Evolutionary conservation across 768 basidiomycete species (phyloP).

Genomic region (Mycena amicta): DNA sequence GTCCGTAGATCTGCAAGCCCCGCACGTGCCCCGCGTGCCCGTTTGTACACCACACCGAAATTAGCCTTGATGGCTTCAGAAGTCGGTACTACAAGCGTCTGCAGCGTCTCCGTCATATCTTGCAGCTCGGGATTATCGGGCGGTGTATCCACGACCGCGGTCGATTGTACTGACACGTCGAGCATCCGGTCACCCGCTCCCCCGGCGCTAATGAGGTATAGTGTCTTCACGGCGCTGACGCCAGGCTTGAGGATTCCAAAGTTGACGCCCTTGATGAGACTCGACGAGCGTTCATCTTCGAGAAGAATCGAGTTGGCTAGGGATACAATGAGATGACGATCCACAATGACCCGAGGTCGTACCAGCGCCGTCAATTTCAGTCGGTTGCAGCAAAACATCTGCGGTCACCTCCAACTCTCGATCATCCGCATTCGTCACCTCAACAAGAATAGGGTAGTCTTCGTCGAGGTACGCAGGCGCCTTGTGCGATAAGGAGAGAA

Average conservation of each 20-base stretch:
- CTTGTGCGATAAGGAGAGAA: constrained; percentile 57
- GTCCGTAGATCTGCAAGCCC: constrained; percentile 56
- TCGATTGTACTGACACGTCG: constrained; percentile 74
- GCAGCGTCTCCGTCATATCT: constrained; percentile 61
- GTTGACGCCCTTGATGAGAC: constrained; percentile 71
- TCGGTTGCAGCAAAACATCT: constrained; percentile 80
- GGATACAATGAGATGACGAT: background rate
- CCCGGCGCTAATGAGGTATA: constrained; percentile 65
- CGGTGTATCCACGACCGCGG: constrained; percentile 20
- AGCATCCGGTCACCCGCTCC: constrained; percentile 70
- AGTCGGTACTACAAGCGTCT: constrained; percentile 68
- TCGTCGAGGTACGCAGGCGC: constrained; percentile 82
- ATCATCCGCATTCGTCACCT: constrained; percentile 72
- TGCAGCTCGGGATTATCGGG: constrained; percentile 27
- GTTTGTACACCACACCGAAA: constrained; percentile 58
- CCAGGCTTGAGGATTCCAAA: constrained; percentile 69
- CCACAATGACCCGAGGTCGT: constrained; percentile 24
- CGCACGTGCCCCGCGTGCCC: constrained; percentile 41
- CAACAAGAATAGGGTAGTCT: constrained; percentile 70
- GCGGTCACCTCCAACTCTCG: constrained; percentile 67
- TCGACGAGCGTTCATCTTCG: constrained; percentile 64
- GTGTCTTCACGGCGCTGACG: constrained; percentile 56
- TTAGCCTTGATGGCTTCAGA: constrained; percentile 59
- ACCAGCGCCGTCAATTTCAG: constrained; percentile 76
- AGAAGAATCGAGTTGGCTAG: constrained; percentile 64